Percentiles rank a stretch among this genome's conserved stretches.
Conservation (phyloP, 2,329 filamentous ascomycete species). For the Ophiostoma perfectum region DNA sequence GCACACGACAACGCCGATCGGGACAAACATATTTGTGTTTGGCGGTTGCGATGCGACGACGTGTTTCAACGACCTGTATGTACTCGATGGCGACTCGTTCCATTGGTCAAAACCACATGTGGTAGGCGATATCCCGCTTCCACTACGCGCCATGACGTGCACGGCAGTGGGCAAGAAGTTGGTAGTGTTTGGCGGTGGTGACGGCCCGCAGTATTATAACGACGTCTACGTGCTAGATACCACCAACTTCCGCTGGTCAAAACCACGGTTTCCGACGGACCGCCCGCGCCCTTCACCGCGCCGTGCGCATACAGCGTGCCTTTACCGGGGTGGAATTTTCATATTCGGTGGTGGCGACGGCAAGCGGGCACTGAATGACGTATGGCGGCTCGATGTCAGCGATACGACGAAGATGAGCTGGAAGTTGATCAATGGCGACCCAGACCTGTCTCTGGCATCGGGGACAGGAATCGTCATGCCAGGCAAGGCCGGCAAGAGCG, state of each 20-base stretch:
- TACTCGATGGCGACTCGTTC: conserved; percentile 64
- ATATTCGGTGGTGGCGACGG: conserved; percentile 68
- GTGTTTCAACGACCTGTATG: conserved; percentile 65
- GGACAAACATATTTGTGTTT: conserved; percentile 63
- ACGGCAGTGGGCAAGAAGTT: conserved; percentile 65
- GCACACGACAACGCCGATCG: conserved; percentile 61
- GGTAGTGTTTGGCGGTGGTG: conserved; percentile 63
- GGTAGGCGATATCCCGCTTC: conserved; percentile 58
- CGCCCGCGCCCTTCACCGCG: conserved; percentile 52
- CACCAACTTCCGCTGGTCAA: conserved; percentile 61
- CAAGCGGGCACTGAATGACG: conserved; percentile 63
- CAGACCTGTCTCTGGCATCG: conserved; percentile 30
- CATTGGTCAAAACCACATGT: conserved; percentile 63
- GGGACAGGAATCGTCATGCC: conserved; percentile 10
- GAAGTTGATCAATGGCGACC: conserved; percentile 51
- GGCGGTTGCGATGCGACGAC: conserved; percentile 61
- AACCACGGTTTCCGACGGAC: conserved; percentile 55
- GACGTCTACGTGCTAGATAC: conserved; percentile 69
- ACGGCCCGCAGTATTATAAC: conserved; percentile 66
- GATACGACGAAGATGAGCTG: conserved; percentile 64
- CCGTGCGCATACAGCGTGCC: conserved; percentile 63
- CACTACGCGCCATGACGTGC: conserved; percentile 65
- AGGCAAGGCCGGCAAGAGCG: conserved; percentile 17
- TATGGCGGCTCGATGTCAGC: conserved; percentile 65
- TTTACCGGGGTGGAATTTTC: conserved; percentile 66